These are phyloP conservation scores for Micromonas commoda DNA, from an alignment of 139 green algal genomes.

Conservation along the genomic window DNA sequence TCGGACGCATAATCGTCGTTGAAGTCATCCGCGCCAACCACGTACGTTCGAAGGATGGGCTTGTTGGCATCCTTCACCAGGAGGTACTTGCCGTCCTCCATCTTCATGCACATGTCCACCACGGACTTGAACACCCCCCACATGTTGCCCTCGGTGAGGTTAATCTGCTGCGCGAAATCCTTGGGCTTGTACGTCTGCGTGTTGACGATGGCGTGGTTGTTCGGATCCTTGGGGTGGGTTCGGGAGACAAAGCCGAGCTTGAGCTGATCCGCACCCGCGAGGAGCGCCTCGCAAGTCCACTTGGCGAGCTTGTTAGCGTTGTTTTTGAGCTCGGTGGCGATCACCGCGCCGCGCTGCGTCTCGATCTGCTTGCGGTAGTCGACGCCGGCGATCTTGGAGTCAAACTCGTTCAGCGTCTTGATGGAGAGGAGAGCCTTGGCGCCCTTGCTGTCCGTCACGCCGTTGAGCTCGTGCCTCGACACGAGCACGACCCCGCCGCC, in stretches of 20 bases:
- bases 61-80: slow-evolving; percentile 94
- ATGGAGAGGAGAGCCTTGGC: slow-evolving; percentile 61
- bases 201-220: slow-evolving; percentile 81
- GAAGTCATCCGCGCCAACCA: slow-evolving; percentile 51
- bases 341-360: slow-evolving; percentile 86
- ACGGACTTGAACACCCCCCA: slow-evolving; percentile 91
- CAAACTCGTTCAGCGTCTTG: slow-evolving; percentile 95
- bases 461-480: slow-evolving; percentile 89
- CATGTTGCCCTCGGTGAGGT: slow-evolving; percentile 87
- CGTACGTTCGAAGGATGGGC: slow-evolving; percentile 75
- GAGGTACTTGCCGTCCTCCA: slow-evolving; percentile 72
- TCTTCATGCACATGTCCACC: slow-evolving; percentile 73
- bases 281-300: slow-evolving; percentile 87
- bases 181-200: slow-evolving; percentile 77
- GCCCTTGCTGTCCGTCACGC: slow-evolving; percentile 55
- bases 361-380: slow-evolving; percentile 95
- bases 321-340: slow-evolving; percentile 95
- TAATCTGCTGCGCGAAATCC: slow-evolving; percentile 88
- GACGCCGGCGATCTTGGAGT: slow-evolving; percentile 61
- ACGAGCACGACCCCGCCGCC: slow-evolving; percentile 56
- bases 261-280: slow-evolving; percentile 80
- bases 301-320: slow-evolving; percentile 96
- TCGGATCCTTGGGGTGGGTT: slow-evolving; percentile 57
- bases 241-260: slow-evolving; percentile 82
- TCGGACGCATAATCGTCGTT: neutral